These are phyloP conservation scores for Ustilago cynodontis DNA, from an alignment of 1,284 basidiomycete genomes.

Conservation along the genomic window DNA sequence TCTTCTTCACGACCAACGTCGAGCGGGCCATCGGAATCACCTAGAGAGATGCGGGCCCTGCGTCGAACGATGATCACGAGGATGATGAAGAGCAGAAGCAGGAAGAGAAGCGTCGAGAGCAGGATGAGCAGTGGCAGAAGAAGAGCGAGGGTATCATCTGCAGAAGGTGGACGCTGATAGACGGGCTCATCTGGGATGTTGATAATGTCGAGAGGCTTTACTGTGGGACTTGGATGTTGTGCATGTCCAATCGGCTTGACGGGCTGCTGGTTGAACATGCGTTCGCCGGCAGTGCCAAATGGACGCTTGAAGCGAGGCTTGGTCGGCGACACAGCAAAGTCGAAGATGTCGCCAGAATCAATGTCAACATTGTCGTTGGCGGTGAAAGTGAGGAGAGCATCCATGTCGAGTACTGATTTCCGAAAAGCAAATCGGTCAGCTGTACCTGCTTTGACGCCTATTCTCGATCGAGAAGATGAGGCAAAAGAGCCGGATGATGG, in stretches of 20 bases:
- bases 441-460: constrained; percentile 5
- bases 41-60: constrained; percentile 73
- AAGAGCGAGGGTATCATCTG: constrained; percentile 58
- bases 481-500: constrained; percentile 14
- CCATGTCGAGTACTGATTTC: constrained; percentile 45
- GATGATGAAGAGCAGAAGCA: constrained; percentile 72
- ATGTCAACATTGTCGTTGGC: constrained; percentile 10
- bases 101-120: constrained; percentile 89
- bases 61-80: constrained; percentile 62
- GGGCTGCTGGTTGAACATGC: constrained; percentile 40
- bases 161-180: constrained; percentile 43
- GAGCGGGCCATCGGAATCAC: constrained; percentile 89
- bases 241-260: constrained; percentile 45
- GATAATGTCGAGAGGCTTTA: constrained; percentile 30
- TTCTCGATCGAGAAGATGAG: constrained; percentile 31
- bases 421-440: constrained; percentile 20
- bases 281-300: constrained; percentile 39
- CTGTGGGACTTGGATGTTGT: constrained; percentile 36
- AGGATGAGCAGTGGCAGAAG: constrained; percentile 79
- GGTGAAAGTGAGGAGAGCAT: constrained; percentile 37
- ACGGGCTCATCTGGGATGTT: constrained; percentile 37
- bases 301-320: constrained; percentile 43
- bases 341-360: constrained; percentile 13
- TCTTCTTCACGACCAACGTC: constrained; percentile 85
- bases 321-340: constrained; percentile 9